Evolutionary conservation across 768 basidiomycete genomes (phyloP), one percentile per base, ranked within the genome.

Genomic region (Epithele typhae): DNA sequence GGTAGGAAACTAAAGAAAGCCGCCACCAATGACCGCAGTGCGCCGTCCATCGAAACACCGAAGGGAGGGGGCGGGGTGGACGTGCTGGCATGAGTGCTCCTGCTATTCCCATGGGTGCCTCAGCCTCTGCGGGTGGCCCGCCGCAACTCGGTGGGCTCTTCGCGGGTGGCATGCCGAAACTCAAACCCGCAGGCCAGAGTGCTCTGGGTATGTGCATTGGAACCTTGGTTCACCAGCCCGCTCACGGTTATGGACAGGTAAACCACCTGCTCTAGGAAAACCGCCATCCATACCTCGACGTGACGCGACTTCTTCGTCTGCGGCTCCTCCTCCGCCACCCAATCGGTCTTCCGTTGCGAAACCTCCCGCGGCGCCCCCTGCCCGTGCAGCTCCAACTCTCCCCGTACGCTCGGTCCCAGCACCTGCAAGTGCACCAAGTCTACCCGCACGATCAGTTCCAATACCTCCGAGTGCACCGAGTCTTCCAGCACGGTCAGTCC

Each of bases 111-210:
- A 53, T 47, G 14, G 42, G 17, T 45, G 32, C 47, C 25, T 53
- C 43, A 42, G 43, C 51, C 7, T 47, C 56, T 7, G 69, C 64
- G 6, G 68, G 61, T n/a, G 81, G 74, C 6, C 81, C 91, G 22
- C 88, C 90, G 21, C 91, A 93, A 63, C 69, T 94, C 4, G 92
- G 81, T 25, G 84, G 80, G 2, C 66, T 96, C 10, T 94, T 96
- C 59, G 91, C 92, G 37, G 92, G 90, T 14, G 92, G 93, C 1
- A 82, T 95, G 72, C 93, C 93, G 4, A 93, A 88, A 61, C 62
- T 95, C 59, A 94, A 86, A 71, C 80, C 90, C 37, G 76, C 86
- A n/a, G 87, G 81, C 11, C 48, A 50, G 17, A 73, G 60, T 44
- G 74, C 70, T 63, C 64, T 73, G 46, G 78, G 86, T 85, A 59